These are phyloP conservation scores for Lunularia cruciata DNA, from an alignment of 225 moss, liverwort and hornwort species.

Conservation along the genomic window DNA sequence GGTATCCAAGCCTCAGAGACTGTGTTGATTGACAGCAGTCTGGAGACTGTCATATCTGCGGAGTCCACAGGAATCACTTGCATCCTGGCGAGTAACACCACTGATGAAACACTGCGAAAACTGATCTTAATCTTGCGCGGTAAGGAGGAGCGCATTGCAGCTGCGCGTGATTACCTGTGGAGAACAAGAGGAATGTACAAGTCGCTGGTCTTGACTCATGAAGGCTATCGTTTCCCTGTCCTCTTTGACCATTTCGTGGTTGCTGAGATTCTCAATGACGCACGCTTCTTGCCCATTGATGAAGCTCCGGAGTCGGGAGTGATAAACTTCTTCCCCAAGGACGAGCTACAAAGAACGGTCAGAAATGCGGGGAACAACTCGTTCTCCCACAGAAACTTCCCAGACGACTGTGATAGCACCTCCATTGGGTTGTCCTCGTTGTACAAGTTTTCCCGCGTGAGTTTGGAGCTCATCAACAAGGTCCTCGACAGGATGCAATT, in stretches of 20 bases:
- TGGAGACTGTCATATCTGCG: conserved; percentile 24
- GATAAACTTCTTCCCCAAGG: conserved; percentile 21
- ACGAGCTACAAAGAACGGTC: not conserved
- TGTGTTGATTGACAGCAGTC: conserved; percentile 25
- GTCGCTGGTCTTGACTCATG: conserved; percentile 17
- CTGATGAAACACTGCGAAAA: not conserved
- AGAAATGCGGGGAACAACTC: not conserved
- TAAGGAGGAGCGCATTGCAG: conserved; percentile 17
- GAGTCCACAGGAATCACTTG: conserved; percentile 29
- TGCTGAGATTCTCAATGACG: conserved; percentile 23
- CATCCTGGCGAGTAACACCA: not conserved
- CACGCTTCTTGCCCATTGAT: conserved; percentile 9
- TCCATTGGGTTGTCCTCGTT: not conserved
- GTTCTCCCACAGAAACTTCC: conserved; percentile 11
- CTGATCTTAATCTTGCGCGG: conserved; percentile 29
- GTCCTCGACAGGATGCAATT: conserved; percentile 21
- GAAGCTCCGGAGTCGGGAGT: conserved; percentile 10
- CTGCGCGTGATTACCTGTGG: conserved; percentile 18
- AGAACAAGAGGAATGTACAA: conserved; percentile 16
- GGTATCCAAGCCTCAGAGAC: conserved; percentile 26
- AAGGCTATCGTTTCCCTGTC: conserved; percentile 23
- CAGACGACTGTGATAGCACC: conserved; percentile 19
- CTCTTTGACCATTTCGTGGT: conserved; percentile 33
- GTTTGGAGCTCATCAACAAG: not conserved
- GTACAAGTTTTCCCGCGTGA: conserved; percentile 18